Evolutionary conservation across 345 rosid genomes (phyloP).

Genomic region (Lumnitzera littorea): DNA sequence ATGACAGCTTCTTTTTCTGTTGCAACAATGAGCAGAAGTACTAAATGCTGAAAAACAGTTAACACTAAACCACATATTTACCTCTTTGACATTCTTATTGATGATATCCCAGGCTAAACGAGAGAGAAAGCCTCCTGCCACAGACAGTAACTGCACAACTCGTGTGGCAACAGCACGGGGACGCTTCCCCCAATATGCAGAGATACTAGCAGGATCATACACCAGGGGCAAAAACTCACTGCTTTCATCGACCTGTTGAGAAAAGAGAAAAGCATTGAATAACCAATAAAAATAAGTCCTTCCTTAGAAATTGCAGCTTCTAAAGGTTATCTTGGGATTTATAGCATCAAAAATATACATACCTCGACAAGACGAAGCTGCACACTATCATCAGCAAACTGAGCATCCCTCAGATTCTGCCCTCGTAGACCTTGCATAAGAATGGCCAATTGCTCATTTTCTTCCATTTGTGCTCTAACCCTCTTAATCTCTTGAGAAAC

Average conservation of each 20-base stretch:
- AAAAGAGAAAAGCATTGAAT: slow-evolving; percentile 9
- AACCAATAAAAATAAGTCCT: not conserved
- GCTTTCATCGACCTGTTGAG: slow-evolving; percentile 68
- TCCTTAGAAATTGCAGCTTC: no score
- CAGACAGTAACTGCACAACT: slow-evolving; percentile 71
- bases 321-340: no score
- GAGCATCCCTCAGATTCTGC: slow-evolving; percentile 72
- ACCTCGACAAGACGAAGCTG: slow-evolving; percentile 90
- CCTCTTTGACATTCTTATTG: slow-evolving; percentile 87
- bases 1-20: no score
- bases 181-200: slow-evolving; percentile 94
- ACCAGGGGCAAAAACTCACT: slow-evolving; percentile 86
- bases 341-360: not conserved
- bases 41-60: no score
- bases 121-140: slow-evolving; percentile 94
- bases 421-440: slow-evolving; percentile 92
- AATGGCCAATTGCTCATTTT: slow-evolving; percentile 72
- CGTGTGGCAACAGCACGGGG: slow-evolving; percentile 89
- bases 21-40: no score
- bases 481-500: slow-evolving; percentile 87
- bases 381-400: slow-evolving; percentile 69
- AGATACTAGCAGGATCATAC: slow-evolving; percentile 81
- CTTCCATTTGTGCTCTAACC: slow-evolving; percentile 93
- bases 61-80: slow-evolving; percentile 3
- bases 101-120: slow-evolving; percentile 61